Conservation (phyloP, 441 rosid genomes). For the Macaranga tanarius region DNA sequence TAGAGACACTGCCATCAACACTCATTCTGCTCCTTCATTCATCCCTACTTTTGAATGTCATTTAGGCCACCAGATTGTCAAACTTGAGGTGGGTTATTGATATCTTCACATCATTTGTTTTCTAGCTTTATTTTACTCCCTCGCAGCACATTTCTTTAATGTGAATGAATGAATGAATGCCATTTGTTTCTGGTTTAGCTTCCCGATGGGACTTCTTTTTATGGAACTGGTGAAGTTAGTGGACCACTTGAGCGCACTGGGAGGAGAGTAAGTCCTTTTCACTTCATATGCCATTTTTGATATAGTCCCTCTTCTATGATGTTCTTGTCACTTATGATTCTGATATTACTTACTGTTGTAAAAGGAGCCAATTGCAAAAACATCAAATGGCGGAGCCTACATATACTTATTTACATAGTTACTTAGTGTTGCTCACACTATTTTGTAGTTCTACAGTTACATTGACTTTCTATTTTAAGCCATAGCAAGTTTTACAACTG, state of each 20-base stretch:
- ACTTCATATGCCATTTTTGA: background rate
- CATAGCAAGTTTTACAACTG: background rate
- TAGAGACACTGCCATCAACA: conserved; percentile 51
- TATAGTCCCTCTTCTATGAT: background rate
- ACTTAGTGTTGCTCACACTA: background rate
- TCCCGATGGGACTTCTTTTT: conserved; percentile 77
- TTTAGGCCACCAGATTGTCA: conserved; percentile 60
- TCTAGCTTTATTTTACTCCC: background rate
- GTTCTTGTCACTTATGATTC: background rate
- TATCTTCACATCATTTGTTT: background rate
- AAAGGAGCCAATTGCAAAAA: background rate
- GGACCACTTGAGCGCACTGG: conserved; percentile 96
- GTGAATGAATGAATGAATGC: background rate
- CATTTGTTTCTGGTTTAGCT: conserved; percentile 43
- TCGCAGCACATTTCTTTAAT: background rate
- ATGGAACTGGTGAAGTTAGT: conserved; percentile 98
- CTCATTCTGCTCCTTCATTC: conserved; percentile 46
- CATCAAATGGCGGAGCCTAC: background rate
- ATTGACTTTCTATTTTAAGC: background rate
- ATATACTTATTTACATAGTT: background rate
- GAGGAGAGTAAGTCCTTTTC: conserved; percentile 57
- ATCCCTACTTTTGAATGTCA: conserved; percentile 47
- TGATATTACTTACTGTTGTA: background rate
- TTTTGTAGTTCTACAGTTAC: background rate
- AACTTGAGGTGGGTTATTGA: conserved; percentile 45